Percentiles rank a stretch among this genome's conserved stretches.
phyloP scores from a whole-genome alignment of 164 flowering plant genomes.

The Vitis amurensis region DNA sequence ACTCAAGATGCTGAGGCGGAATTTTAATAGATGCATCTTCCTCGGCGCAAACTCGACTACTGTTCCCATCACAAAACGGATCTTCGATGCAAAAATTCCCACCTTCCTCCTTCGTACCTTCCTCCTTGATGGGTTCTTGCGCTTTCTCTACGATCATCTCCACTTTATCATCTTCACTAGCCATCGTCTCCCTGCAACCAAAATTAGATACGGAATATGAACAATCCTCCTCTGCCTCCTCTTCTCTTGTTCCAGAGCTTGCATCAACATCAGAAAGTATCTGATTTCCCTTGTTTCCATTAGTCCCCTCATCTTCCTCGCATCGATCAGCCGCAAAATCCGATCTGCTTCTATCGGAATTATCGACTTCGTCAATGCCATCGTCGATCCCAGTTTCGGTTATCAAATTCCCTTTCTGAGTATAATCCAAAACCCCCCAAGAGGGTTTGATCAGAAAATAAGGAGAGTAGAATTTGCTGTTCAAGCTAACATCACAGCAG shows the following conservation, averaged over 20 bases:
- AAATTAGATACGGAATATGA: slow-evolving; percentile 11
- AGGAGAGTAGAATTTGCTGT: slow-evolving; percentile 34
- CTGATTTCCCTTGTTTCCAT: slow-evolving; percentile 21
- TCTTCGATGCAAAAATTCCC: slow-evolving; percentile 20
- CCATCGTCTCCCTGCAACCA: slow-evolving; percentile 8
- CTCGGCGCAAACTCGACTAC: slow-evolving; percentile 12
- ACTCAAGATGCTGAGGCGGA: slow-evolving; percentile 39
- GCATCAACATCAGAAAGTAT: slow-evolving; percentile 31
- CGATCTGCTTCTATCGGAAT: slow-evolving; percentile 31
- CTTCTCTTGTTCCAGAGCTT: slow-evolving; percentile 14
- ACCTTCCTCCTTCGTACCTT: slow-evolving; percentile 9
- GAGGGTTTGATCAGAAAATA: slow-evolving; percentile 50
- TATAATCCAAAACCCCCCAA: slow-evolving; percentile 54
- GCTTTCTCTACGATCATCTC: slow-evolving; percentile 9
- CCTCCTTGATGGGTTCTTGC: slow-evolving; percentile 16
- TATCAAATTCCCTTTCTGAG: slow-evolving; percentile 43
- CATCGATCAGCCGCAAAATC: slow-evolving; percentile 22
- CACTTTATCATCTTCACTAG: slow-evolving; percentile 11
- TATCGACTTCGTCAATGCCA: slow-evolving; percentile 24
- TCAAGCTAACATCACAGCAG: slow-evolving; percentile 62
- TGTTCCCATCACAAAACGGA: slow-evolving; percentile 18
- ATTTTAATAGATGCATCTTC: slow-evolving; percentile 33
- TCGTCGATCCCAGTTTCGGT: slow-evolving; percentile 22
- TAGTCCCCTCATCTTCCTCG: slow-evolving; percentile 21
- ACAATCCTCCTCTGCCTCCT: slow-evolving; percentile 19